phyloP scores from a whole-genome alignment of 139 green algal species.

The Spirogloea muscicola region DNA sequence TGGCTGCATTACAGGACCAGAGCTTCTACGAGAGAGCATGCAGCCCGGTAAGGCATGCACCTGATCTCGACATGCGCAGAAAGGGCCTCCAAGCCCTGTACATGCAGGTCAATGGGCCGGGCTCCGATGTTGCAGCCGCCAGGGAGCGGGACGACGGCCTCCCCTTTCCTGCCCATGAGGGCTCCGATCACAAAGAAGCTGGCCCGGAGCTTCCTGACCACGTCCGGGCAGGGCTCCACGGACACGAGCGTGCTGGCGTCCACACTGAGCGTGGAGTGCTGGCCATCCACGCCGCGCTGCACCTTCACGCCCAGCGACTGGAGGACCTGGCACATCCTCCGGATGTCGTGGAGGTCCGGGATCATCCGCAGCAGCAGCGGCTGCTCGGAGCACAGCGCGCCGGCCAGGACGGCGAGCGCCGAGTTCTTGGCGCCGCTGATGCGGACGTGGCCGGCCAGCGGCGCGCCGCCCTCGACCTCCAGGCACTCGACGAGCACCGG shows the following conservation, averaged over 20 bases:
- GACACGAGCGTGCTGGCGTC: constrained; percentile 42
- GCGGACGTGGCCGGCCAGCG: constrained; percentile 46
- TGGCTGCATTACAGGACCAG: too few relatives aligned
- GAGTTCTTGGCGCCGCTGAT: constrained; percentile 59
- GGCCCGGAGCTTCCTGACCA: constrained; percentile 48
- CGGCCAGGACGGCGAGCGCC: constrained; percentile 53
- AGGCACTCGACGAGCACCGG: constrained; percentile 44
- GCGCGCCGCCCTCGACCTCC: constrained; percentile 30
- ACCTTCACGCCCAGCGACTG: constrained; percentile 45
- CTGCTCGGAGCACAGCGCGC: constrained; percentile 33
- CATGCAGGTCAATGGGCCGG: constrained; percentile 57
- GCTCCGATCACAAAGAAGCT: constrained; percentile 58
- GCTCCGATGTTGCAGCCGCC: constrained; percentile 61
- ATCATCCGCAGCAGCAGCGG: constrained; percentile 38
- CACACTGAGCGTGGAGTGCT: constrained; percentile 20
- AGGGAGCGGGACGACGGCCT: constrained; percentile 53
- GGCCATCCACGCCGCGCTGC: constrained; percentile 33
- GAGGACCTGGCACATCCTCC: constrained; percentile 52
- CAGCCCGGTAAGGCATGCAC: too few relatives aligned
- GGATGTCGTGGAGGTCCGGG: constrained; percentile 53
- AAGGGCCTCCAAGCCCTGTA: constrained; percentile 49
- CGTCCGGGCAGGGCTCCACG: constrained; percentile 35
- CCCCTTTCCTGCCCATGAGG: constrained; percentile 48
- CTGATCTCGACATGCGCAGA: constrained; percentile 46
- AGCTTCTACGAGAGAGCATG: too few relatives aligned